Evolutionary conservation across 495 filamentous ascomycete genomes (phyloP), one percentile per base, ranked within the genome.

Genomic region (Penicillium mononematosum): DNA sequence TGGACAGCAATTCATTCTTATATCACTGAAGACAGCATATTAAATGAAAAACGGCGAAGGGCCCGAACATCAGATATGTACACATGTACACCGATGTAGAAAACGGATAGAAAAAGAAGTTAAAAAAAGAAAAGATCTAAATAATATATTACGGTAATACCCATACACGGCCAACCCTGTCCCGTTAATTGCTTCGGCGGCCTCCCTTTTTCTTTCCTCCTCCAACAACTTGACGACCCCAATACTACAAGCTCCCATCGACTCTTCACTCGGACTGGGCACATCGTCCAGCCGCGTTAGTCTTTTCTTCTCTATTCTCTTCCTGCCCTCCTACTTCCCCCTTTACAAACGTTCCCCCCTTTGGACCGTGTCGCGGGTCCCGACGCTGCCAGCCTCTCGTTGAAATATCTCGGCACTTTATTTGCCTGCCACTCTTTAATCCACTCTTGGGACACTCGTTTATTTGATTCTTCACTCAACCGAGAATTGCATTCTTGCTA

Each of bases 371-470:
- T 72, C 69, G 69, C 69, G 47, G 69, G 67, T 64, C 67, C 62
- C 69, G 69, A 71, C 69, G 67, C 69, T 65, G 55, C 69, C 69
- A 63, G 62, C 63, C 69, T 68, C 65, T 72, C 69, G 63, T 67
- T 69, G 59, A 58, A 51, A 19, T 19, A 24, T 61, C 46, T 59
- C 58, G 66, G 66, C 61, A 66, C 59, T 56, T 56, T 45, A 65
- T 48, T 49, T 69, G 66, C 66, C 66, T 64, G 63, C 45, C 66
- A 62, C 59, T 69, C 66, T 66, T 69, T 44, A 58, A 46, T 12
- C 45, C 50, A 56, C 20, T 8, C 17, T 31, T 45, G 42, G 34
- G 25, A 41, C 47, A 50, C 47, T 55, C 49, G 58, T 56, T 52
- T 54, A 47, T 54, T 25, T 52, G 46, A 29, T 25, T 25, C 41